These are phyloP conservation scores for Sarocladium brachiariae DNA, from an alignment of 2,329 filamentous ascomycete genomes.

Conservation along the genomic window DNA sequence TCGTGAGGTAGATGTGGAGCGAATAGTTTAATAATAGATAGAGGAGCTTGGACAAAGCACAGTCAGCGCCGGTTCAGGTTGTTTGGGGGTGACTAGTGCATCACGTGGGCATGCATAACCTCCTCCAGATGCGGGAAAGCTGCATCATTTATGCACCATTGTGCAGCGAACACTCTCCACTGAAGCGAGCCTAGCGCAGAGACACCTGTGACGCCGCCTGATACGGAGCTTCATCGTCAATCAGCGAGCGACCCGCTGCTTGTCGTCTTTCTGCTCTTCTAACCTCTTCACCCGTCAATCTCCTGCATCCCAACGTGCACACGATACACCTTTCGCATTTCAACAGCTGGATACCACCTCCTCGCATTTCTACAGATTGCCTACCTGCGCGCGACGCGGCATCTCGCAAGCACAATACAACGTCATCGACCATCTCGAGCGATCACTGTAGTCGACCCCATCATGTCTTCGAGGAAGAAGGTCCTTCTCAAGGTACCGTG, in stretches of 20 bases:
- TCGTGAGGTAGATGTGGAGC: no score
- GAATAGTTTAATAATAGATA: no score
- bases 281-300: not conserved
- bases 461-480: slow-evolving; percentile 81
- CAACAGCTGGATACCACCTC: not conserved
- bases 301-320: not conserved
- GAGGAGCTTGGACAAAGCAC: no score
- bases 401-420: slow-evolving; percentile 12
- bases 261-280: not conserved
- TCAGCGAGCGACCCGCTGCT: slow-evolving; percentile 3
- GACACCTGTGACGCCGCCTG: slow-evolving; percentile 8
- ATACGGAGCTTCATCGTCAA: slow-evolving; percentile 8
- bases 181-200: slow-evolving; percentile 4
- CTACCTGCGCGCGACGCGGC: not conserved
- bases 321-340: not conserved
- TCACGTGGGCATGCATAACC: slow-evolving; percentile 23
- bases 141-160: slow-evolving; percentile 5
- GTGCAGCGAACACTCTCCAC: slow-evolving; percentile 1
- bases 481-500: slow-evolving; percentile 71
- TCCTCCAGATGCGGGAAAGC: not conserved
- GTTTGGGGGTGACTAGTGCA: slow-evolving; percentile 5
- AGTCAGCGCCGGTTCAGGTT: not conserved
- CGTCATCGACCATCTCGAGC: slow-evolving; percentile 22
- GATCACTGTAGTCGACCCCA: slow-evolving; percentile 23
- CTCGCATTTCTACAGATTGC: not conserved